These are phyloP conservation scores for Lophiotrema nucula DNA, from an alignment of 495 filamentous ascomycete genomes.

Conservation along the genomic window DNA sequence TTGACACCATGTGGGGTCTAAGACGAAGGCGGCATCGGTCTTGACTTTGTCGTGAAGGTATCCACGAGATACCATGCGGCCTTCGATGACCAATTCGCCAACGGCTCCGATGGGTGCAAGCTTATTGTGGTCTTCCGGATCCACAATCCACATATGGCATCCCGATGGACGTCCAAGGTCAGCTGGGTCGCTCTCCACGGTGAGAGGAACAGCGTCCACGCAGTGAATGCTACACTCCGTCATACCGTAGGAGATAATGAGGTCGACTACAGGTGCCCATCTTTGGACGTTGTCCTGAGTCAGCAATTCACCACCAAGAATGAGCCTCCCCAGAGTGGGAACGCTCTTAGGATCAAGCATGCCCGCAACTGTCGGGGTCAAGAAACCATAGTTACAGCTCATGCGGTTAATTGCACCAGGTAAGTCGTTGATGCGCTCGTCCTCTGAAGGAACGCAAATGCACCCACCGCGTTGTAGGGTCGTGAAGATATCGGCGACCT, in stretches of 20 bases:
- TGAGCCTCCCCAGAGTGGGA: conserved; percentile 33
- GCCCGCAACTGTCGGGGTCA: conserved; percentile 32
- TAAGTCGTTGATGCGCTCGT: conserved; percentile 36
- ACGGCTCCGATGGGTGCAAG: conserved; percentile 47
- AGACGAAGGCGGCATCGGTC: conserved; percentile 37
- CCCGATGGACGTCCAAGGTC: conserved; percentile 43
- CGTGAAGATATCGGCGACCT: conserved; percentile 21
- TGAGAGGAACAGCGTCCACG: conserved; percentile 3
- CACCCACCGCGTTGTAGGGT: conserved; percentile 25
- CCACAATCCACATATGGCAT: conserved; percentile 29
- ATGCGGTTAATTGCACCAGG: conserved; percentile 33
- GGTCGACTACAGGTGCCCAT: conserved; percentile 9
- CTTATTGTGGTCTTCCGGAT: conserved; percentile 42
- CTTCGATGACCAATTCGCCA: conserved; percentile 51
- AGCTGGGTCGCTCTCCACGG: conserved; percentile 36
- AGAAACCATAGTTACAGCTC: conserved; percentile 32
- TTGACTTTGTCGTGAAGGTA: conserved; percentile 42
- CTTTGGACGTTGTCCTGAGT: conserved; percentile 9
- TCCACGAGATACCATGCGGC: conserved; percentile 43
- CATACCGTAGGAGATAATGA: conserved; percentile 21
- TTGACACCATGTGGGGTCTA: conserved; percentile 17
- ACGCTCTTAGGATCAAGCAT: conserved; percentile 19
- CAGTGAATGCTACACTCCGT: conserved; percentile 16
- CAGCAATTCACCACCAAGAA: conserved; percentile 22
- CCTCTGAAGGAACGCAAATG: conserved; percentile 27